Conservation (phyloP, 2,329 filamentous ascomycete genomes). For the Rutstroemia sp. region DNA sequence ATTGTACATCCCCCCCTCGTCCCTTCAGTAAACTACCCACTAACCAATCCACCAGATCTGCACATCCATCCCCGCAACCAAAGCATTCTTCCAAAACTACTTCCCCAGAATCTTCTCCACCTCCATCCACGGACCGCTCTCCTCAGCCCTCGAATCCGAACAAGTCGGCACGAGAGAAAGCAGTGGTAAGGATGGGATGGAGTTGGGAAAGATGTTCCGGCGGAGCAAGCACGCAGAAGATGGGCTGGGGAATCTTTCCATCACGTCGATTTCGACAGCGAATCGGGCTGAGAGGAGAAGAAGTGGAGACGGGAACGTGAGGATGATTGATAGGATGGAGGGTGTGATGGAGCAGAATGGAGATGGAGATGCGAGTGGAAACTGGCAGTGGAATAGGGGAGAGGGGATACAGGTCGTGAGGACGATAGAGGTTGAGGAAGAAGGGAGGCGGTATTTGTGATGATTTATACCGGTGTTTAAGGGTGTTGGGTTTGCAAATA, state of each 20-base stretch:
- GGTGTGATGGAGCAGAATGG: background rate
- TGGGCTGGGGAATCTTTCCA: too few relatives aligned
- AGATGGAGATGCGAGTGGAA: background rate
- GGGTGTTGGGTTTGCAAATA: too few relatives aligned
- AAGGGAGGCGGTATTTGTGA: background rate
- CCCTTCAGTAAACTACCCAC: background rate
- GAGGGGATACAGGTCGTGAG: background rate
- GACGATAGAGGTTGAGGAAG: background rate
- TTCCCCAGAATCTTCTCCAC: slow-evolving; percentile 23
- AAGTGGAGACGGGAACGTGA: too few relatives aligned
- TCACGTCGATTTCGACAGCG: background rate
- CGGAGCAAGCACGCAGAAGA: background rate
- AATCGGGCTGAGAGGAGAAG: too few relatives aligned
- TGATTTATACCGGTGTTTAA: background rate
- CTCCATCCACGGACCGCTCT: background rate
- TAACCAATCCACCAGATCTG: slow-evolving; percentile 29
- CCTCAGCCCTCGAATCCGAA: background rate
- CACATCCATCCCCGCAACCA: slow-evolving; percentile 36
- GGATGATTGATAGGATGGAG: background rate
- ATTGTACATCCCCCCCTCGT: slow-evolving; percentile 18
- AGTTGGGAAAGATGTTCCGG: background rate
- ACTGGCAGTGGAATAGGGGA: background rate
- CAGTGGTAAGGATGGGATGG: background rate
- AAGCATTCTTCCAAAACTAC: slow-evolving; percentile 35
- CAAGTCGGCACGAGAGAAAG: background rate